Conservation (phyloP, 2,329 filamentous ascomycete genomes). For the Blastomyces gilchristii region DNA sequence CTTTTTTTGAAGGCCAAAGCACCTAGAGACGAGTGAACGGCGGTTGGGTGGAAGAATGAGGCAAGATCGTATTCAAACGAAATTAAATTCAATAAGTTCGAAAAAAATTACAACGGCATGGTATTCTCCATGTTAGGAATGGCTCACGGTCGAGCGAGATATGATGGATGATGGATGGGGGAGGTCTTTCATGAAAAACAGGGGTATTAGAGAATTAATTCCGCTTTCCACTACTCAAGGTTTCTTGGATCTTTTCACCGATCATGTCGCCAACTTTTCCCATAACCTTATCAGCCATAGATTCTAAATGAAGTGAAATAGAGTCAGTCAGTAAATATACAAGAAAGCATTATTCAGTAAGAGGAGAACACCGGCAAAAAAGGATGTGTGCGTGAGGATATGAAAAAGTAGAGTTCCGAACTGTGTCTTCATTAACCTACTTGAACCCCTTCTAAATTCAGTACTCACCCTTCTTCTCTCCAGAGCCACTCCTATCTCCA, state of each 20-base stretch:
- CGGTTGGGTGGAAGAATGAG: too few species aligned
- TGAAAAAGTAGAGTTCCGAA: too few species aligned
- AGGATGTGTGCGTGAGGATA: not conserved
- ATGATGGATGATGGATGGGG: not conserved
- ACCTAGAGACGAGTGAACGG: too few species aligned
- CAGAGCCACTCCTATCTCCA: not conserved
- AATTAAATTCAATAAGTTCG: too few species aligned
- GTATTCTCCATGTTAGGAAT: too few species aligned
- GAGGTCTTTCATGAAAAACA: too few species aligned
- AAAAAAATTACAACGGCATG: too few species aligned
- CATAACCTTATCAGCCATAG: constrained; percentile 2
- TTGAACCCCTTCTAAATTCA: not conserved
- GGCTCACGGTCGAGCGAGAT: too few species aligned
- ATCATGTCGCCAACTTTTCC: constrained; percentile 5
- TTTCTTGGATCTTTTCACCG: constrained; percentile 3
- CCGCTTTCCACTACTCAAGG: not conserved
- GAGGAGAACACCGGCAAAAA: too few species aligned
- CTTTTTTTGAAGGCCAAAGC: too few species aligned
- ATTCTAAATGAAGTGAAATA: not conserved
- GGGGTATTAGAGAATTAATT: not conserved
- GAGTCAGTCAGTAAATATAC: not conserved
- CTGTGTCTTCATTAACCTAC: not conserved
- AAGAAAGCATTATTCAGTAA: not conserved
- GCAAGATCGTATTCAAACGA: too few species aligned
- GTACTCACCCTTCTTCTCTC: not conserved